A percentile compares a stretch with the other conserved stretches of the same genome.
Evolutionary conservation across 1,139 yeast species (phyloP).

Genomic region (Pichia sp.): DNA sequence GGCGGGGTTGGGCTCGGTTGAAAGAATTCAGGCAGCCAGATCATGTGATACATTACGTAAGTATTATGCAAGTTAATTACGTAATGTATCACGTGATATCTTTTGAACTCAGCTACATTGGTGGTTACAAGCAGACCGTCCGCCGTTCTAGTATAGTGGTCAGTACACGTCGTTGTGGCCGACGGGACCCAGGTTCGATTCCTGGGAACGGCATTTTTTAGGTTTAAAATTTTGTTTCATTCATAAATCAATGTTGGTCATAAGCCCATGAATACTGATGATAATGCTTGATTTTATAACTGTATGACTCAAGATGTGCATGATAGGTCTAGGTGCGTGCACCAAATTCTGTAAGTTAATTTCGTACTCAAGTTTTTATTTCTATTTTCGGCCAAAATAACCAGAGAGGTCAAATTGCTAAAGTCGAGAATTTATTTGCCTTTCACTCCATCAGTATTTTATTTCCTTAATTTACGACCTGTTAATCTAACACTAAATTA

Average conservation of each 20-base stretch:
- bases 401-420: not conserved
- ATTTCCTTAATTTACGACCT: too few relatives aligned
- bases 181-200: constrained; percentile 22
- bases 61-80: not conserved
- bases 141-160: constrained; percentile 22
- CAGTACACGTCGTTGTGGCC: constrained; percentile 22
- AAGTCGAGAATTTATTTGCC: not conserved
- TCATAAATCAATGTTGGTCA: not conserved
- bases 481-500: too few relatives aligned
- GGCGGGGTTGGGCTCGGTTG: too few relatives aligned
- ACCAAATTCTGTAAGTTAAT: not conserved
- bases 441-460: not conserved
- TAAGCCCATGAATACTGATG: not conserved
- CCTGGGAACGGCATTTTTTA: constrained; percentile 19
- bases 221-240: not conserved
- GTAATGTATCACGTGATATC: not conserved
- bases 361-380: not conserved
- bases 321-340: not conserved
- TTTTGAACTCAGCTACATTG: not conserved
- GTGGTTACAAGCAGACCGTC: not conserved
- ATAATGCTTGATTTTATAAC: not conserved
- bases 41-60: not conserved
- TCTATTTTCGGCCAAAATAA: not conserved
- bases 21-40: too few relatives aligned
- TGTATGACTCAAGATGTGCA: not conserved